These are phyloP conservation scores for Pilobolus umbonatus DNA, from an alignment of 192 early-diverging fungal species.

Conservation along the genomic window DNA sequence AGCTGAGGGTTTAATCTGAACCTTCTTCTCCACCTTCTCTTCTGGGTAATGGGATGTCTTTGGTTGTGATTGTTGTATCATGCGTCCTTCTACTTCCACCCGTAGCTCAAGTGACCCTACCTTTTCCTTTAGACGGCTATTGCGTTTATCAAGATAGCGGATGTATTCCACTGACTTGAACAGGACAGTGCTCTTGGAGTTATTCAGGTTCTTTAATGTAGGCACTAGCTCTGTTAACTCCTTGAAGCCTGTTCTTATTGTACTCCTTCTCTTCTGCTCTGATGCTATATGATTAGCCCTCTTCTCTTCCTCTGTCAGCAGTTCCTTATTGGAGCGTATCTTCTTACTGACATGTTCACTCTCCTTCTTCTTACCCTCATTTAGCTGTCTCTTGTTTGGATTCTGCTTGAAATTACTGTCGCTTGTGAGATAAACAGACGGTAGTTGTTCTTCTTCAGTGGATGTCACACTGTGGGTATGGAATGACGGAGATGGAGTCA, in stretches of 20 bases:
- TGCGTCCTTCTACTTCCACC: constrained; percentile 27
- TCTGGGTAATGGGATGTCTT: neutral
- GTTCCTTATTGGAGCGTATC: constrained; percentile 38
- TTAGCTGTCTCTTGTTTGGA: constrained; percentile 42
- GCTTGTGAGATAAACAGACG: constrained; percentile 2
- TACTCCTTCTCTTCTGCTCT: constrained; percentile 71
- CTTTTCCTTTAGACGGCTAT: constrained; percentile 26
- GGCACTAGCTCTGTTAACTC: constrained; percentile 87
- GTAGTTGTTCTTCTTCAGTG: neutral
- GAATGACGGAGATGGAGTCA: constrained; percentile 1
- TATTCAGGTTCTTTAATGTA: constrained; percentile 63
- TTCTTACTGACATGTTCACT: constrained; percentile 59
- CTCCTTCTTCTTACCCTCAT: constrained; percentile 73
- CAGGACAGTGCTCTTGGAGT: constrained; percentile 64
- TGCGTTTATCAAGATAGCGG: constrained; percentile 53
- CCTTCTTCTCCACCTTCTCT: no score
- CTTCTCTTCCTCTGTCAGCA: constrained; percentile 76
- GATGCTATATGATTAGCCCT: constrained; percentile 71
- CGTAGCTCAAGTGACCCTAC: constrained; percentile 28
- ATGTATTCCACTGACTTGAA: constrained; percentile 70
- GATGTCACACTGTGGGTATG: neutral
- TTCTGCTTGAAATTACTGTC: neutral
- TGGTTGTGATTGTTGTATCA: constrained; percentile 2
- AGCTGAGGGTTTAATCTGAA: no score
- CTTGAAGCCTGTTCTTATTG: constrained; percentile 84